These are phyloP conservation scores for Erodium maritimum DNA, from an alignment of 345 rosid genomes.

Conservation along the genomic window DNA sequence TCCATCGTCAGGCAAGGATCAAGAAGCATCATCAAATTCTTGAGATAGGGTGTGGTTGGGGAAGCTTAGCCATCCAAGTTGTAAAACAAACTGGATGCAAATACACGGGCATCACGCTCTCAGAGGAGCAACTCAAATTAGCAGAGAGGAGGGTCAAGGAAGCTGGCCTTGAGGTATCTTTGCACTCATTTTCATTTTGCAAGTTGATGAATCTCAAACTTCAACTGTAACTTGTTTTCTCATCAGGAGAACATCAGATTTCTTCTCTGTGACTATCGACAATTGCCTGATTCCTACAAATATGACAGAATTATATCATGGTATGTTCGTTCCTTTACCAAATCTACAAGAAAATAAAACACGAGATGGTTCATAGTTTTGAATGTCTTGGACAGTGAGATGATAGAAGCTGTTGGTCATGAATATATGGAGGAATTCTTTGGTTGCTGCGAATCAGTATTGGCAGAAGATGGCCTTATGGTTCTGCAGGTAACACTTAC, in stretches of 20 bases:
- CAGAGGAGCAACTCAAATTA: slow-evolving; percentile 59
- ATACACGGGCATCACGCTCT: slow-evolving; percentile 76
- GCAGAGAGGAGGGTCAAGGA: slow-evolving; percentile 64
- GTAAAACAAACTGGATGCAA: slow-evolving; percentile 79
- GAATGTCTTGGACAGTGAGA: slow-evolving; percentile 42
- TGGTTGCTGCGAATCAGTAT: slow-evolving; percentile 53
- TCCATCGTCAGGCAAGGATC: slow-evolving; percentile 43
- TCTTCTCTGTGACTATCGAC: slow-evolving; percentile 69
- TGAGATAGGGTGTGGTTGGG: slow-evolving; percentile 96
- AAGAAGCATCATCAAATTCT: slow-evolving; percentile 51
- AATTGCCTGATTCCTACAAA: slow-evolving; percentile 36
- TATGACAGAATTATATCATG: slow-evolving; percentile 82
- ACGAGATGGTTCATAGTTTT: no score
- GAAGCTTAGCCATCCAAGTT: slow-evolving; percentile 73
- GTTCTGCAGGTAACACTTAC: slow-evolving; percentile 90
- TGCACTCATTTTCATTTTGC: no score
- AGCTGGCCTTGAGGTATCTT: slow-evolving; percentile 68
- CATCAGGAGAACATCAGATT: slow-evolving; percentile 50
- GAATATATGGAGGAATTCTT: slow-evolving; percentile 85
- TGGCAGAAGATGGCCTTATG: slow-evolving; percentile 64
- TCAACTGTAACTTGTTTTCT: background rate
- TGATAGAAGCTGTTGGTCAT: slow-evolving; percentile 89
- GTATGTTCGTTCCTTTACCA: slow-evolving; percentile 26
- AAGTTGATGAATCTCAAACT: no score
- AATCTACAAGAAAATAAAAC: background rate